Base-by-base conservation (phyloP, 371 early-diverging fungal species). In the Fennellomyces sp. region DNA sequence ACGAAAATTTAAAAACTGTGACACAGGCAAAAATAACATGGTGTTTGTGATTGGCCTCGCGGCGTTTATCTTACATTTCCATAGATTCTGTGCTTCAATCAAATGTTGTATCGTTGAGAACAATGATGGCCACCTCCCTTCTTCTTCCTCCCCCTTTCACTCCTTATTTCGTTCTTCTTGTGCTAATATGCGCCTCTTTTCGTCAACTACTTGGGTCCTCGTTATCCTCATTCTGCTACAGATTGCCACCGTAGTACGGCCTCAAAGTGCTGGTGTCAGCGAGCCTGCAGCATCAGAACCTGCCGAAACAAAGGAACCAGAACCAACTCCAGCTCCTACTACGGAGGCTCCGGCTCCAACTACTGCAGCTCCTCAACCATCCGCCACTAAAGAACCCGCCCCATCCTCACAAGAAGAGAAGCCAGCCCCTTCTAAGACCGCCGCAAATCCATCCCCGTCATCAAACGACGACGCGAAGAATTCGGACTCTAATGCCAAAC, bases 81-180 rank as follows among this genome's bases (percentile, higher is more conserved):
- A 38, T 33, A 27, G 55, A 36, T 54, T 54, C 55, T 54, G 55
- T 54, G 55, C 55, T 26, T 53, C 55, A 26, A 54, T 54, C 27
- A 36, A 54, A 38, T 54, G 27, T 26, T 29, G 30, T 53, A 26
- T 17, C n/a, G 7, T 45, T 25, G 45, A 45, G 45, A 53, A 53
- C 53, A 53, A 35, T 35, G 36, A 54, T 25, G 31, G 35, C 15
- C 28, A 31, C 58, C 38, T 30, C 23, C 35, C 39, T 15, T 30
- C 45, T 41, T 49, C 54, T 47, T 45, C 52, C 4, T 58, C 57
- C 36, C 52, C 59, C 13, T 48, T 28, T 39, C 30, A 38, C 35
- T 54, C 58, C 0, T 23, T 53, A n/a, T 52, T 58, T 26, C 50
- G 33, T n/a, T 49, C 58, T 30, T 23, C 39, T 35, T 38, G 56